These are phyloP conservation scores for Rhododendron williamsianum DNA, from an alignment of 148 eudicot species.

Conservation along the genomic window DNA sequence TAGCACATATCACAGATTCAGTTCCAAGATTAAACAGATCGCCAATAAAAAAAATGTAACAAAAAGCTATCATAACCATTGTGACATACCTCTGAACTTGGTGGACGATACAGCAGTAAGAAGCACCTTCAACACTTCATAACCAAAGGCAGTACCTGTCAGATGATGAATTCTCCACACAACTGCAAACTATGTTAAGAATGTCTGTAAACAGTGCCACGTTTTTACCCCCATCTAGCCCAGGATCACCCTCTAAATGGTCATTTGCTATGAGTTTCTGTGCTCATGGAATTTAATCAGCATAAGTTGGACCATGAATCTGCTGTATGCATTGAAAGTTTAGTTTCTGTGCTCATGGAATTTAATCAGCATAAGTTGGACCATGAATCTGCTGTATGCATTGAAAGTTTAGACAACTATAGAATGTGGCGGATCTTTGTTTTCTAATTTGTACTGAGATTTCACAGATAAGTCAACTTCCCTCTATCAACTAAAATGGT, in stretches of 20 bases:
- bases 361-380: constrained; percentile 11
- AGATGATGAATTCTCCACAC: constrained; percentile 86
- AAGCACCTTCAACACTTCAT: constrained; percentile 67
- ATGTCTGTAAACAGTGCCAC: constrained; percentile 61
- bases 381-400: not conserved
- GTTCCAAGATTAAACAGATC: not conserved
- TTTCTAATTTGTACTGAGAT: not conserved
- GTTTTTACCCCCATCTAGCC: constrained; percentile 84
- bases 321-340: not conserved
- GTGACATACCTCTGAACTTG: constrained; percentile 71
- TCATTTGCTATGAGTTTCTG: constrained; percentile 98
- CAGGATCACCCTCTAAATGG: constrained; percentile 99
- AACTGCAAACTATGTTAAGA: constrained; percentile 77
- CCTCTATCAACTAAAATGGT: not conserved
- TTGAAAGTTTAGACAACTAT: not conserved
- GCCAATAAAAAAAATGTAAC: not conserved
- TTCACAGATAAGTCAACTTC: not conserved
- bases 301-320: not conserved
- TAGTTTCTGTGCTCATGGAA: constrained; percentile 51
- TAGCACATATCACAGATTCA: not conserved
- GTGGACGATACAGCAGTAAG: constrained; percentile 93
- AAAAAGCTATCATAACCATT: not conserved
- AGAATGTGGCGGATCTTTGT: not conserved
- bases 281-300: constrained; percentile 19
- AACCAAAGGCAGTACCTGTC: constrained; percentile 55